phyloP scores from a whole-genome alignment of 1,139 yeast genomes.

The Nakaseomyces sp. region DNA sequence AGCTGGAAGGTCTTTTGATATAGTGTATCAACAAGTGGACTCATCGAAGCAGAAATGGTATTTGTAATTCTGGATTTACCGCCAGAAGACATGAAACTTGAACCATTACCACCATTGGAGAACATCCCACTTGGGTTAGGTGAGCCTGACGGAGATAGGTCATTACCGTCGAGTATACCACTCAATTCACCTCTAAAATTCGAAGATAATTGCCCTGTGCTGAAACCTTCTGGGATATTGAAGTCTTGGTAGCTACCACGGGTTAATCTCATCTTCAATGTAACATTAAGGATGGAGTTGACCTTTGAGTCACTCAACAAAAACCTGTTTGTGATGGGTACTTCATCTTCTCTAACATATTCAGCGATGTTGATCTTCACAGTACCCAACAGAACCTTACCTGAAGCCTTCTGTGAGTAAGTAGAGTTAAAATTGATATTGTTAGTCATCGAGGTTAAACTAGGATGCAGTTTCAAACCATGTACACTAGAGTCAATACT shows the following conservation, averaged over 20 bases:
- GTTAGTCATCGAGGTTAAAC: constrained; percentile 1
- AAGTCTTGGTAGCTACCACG: constrained; percentile 36
- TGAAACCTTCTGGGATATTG: constrained; percentile 12
- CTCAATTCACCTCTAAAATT: constrained; percentile 19
- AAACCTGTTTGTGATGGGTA: constrained; percentile 47
- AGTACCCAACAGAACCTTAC: constrained; percentile 48
- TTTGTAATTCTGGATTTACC: background rate
- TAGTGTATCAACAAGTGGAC: constrained; percentile 45
- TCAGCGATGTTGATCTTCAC: constrained; percentile 65
- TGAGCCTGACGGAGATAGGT: constrained; percentile 12
- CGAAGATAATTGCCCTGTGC: constrained; percentile 20
- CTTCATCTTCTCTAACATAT: constrained; percentile 49
- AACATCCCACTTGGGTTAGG: constrained; percentile 6
- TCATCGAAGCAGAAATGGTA: constrained; percentile 20
- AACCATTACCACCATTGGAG: constrained; percentile 7
- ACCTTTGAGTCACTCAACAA: constrained; percentile 70
- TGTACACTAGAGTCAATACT: constrained; percentile 1
- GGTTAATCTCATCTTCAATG: constrained; percentile 39
- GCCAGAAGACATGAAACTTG: constrained; percentile 4
- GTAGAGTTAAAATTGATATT: constrained; percentile 8
- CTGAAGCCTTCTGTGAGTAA: constrained; percentile 26
- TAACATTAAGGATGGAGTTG: constrained; percentile 59
- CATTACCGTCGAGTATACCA: constrained; percentile 19
- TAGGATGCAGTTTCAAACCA: constrained; percentile 2
- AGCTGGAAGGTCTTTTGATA: constrained; percentile 58